Conservation (phyloP, 495 filamentous ascomycete species). For the Hypoxylon fragiforme region DNA sequence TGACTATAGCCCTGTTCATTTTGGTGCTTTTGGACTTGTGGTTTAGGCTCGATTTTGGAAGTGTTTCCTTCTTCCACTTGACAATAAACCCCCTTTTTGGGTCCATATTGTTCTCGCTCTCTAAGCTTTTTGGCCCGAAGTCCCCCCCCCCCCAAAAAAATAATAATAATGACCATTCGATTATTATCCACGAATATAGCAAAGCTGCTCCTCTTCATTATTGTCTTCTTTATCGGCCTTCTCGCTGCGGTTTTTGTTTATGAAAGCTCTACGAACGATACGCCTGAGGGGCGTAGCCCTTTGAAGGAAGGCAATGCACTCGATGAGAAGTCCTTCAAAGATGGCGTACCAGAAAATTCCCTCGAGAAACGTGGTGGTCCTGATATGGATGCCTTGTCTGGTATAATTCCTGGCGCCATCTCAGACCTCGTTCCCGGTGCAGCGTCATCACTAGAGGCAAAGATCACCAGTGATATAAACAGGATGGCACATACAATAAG, state of each 20-base stretch:
- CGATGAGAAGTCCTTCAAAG: neutral
- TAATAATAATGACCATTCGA: conserved; percentile 20
- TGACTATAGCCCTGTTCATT: conserved; percentile 16
- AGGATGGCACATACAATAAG: neutral
- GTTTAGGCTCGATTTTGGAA: conserved; percentile 37
- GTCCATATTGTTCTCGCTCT: conserved; percentile 5
- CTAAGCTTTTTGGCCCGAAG: neutral
- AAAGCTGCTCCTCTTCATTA: conserved; percentile 15
- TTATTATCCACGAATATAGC: conserved; percentile 17
- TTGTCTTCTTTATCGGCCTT: conserved; percentile 12
- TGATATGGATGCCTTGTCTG: conserved; percentile 5
- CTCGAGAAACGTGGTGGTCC: conserved; percentile 12
- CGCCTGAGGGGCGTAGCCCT: neutral
- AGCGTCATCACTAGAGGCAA: conserved; percentile 6
- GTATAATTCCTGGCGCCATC: conserved; percentile 5
- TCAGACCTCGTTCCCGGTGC: conserved; percentile 6
- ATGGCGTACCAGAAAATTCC: neutral
- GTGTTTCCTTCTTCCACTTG: conserved; percentile 8
- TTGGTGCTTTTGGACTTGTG: conserved; percentile 41
- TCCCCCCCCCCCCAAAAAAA: too few relatives aligned
- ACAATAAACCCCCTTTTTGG: conserved; percentile 9
- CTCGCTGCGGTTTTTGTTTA: conserved; percentile 9
- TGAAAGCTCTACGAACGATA: neutral
- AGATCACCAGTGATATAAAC: conserved; percentile 13
- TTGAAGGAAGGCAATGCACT: neutral